phyloP scores from a whole-genome alignment of 1,139 yeast species.

The Sugiyamaella grinbergsii region DNA sequence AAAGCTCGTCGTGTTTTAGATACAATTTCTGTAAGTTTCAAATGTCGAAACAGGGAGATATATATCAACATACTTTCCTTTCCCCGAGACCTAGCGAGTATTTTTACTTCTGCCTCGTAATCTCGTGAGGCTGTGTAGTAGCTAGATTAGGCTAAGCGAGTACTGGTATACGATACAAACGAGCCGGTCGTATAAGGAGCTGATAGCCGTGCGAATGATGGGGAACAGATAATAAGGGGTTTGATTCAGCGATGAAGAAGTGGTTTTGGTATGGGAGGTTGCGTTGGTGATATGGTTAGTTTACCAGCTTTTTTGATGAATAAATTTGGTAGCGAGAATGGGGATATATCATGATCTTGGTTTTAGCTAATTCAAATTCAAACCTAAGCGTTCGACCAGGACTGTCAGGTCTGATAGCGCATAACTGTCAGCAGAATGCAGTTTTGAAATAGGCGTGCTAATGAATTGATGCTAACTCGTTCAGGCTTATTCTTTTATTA shows the following conservation, averaged over 20 bases:
- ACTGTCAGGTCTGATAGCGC: too few species aligned
- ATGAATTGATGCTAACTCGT: too few species aligned
- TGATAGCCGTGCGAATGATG: neutral
- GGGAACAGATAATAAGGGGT: too few species aligned
- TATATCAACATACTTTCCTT: neutral
- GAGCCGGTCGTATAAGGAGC: neutral
- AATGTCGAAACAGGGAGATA: neutral
- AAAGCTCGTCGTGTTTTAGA: neutral
- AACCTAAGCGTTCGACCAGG: too few species aligned
- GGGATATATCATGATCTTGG: too few species aligned
- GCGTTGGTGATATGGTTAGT: too few species aligned
- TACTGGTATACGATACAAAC: constrained; percentile 1
- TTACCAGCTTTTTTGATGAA: too few species aligned
- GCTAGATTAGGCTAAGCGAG: neutral
- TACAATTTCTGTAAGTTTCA: too few species aligned
- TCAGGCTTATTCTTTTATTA: too few species aligned
- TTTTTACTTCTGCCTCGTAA: neutral
- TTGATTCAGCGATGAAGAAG: too few species aligned
- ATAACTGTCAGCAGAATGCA: neutral
- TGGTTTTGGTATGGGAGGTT: neutral
- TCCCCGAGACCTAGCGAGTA: neutral
- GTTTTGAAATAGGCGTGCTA: neutral
- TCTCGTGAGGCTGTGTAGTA: neutral
- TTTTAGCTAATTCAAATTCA: too few species aligned
- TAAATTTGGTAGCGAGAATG: too few species aligned